Evolutionary conservation across 176 grass and related monocot genomes (phyloP), one percentile per base, ranked within the genome.

Genomic region (Lolium perenne): DNA sequence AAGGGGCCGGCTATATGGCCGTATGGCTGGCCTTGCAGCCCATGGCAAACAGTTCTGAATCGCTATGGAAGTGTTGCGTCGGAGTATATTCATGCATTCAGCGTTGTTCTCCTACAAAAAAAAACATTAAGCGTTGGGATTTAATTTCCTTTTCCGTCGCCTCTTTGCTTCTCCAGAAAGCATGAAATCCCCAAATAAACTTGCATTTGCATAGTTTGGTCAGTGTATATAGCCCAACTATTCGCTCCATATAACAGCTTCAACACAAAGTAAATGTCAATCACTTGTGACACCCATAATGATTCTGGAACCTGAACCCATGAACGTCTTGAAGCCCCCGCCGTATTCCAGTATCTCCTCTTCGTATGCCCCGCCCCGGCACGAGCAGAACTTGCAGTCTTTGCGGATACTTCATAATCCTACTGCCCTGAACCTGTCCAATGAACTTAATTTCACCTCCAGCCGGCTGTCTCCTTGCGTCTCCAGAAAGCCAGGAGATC

Each of bases 401-500:
- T 23, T 23, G n/a, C 22, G 22, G 22, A 25, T 11, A 5, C 21
- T 21, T 25, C 59, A 23, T 11, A 61, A 11, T 63, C 10, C 21
- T 12, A 8, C 63, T 35, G 10, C 60, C 22, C 22, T 38, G 63
- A 38, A 66, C 26, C 26, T 35, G 13, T 66, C 16, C 18, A 32
- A 13, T 9, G 32, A 41, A 38, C 50, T 49, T n/a, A n/a, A n/a
- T n/a, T 93, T 70, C 20, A 67, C 20, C 67, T 23, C 9, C 59
- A 10, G 14, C 20, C 6, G 78, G 45, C 7, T 20, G 76, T 80
- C 80, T 92, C 91, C 16, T 84, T 72, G 51, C 69, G 81, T 81
- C 84, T 90, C 87, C 84, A 90, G 82, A 85, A 90, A 38, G 76
- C 80, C 13, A 90, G 84, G 54, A 90, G 61, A 71, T 93, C 84